Base-by-base conservation (phyloP, 768 basidiomycete species). In the Mycena galopus region DNA sequence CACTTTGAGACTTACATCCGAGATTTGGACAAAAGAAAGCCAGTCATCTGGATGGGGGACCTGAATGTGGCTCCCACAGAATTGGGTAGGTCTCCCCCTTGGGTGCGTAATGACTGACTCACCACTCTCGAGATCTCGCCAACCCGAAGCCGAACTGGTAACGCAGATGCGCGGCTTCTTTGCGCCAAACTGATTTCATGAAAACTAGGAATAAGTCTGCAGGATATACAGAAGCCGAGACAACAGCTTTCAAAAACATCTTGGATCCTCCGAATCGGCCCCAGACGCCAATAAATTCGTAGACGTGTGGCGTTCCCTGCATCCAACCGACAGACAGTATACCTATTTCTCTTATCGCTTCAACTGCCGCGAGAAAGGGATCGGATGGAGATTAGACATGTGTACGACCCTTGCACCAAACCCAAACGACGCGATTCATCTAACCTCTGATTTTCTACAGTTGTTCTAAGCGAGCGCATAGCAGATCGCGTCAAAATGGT, bases 41-140 rank as follows among this genome's bases (percentile, higher is more conserved):
- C 95, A 3, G 92, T 97, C 12, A 92, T 97, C 66, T 96, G 96
- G 96, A 86, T 88, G 14, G 96, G 96, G 9, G 96, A 97, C 81
- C 77, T 96, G 67, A 97, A 97, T 72, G 94, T 95, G 51, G 94
- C 95, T 5, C 94, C 94, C 3, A 94, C 94, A 0, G 90, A 86
- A 58, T 84, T 88, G 63, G 94, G 94, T 92, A 65, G 60, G 75
- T 61, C 37, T n/a, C 33, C 25, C 16, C 25, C 19, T 17, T 39
- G 1, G 16, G 14, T 2, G 19, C 11, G 17, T 37, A 39, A 25
- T 17, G 27, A 11, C 25, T 37, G n/a, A 11, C 63, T 44, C n/a
- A 42, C 50, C 14, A 29, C 23, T 29, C 21, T 11, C 25, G 73
- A 94, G 94, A 95, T 78, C 86, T 95, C 21, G 75, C 89, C 14